phyloP scores from a whole-genome alignment of 1,139 yeast species.

The Yarrowia galli region DNA sequence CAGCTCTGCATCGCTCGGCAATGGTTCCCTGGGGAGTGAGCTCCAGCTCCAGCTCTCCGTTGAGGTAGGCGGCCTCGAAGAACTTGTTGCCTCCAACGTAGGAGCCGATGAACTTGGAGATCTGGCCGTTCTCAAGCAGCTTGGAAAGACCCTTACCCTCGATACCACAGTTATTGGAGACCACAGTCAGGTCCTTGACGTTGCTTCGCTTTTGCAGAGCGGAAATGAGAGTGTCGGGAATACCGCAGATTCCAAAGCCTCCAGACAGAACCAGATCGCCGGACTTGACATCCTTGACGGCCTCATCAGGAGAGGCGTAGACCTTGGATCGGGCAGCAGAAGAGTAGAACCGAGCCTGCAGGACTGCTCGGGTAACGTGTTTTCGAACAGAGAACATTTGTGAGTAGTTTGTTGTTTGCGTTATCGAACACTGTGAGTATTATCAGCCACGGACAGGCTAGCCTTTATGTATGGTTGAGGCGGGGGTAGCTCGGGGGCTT shows the following conservation, averaged over 20 bases:
- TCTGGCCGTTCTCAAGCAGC: slow-evolving; percentile 56
- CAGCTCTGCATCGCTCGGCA: slow-evolving; percentile 61
- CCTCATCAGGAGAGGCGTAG: slow-evolving; percentile 41
- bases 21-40: slow-evolving; percentile 61
- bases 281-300: slow-evolving; percentile 46
- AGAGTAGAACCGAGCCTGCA: slow-evolving; percentile 39
- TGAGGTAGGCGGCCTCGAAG: slow-evolving; percentile 55
- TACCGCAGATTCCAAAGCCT: slow-evolving; percentile 60
- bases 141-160: slow-evolving; percentile 57
- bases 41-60: slow-evolving; percentile 58
- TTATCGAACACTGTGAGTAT: background rate
- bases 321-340: slow-evolving; percentile 40
- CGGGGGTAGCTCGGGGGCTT: slow-evolving; percentile 28
- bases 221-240: slow-evolving; percentile 57
- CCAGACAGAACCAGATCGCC: slow-evolving; percentile 56
- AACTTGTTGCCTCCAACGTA: slow-evolving; percentile 59
- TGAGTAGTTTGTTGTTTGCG: background rate
- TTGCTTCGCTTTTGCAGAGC: slow-evolving; percentile 52
- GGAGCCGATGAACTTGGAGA: slow-evolving; percentile 57
- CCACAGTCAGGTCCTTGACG: slow-evolving; percentile 55
- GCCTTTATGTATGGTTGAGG: slow-evolving; percentile 31
- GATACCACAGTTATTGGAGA: slow-evolving; percentile 61
- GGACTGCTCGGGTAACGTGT: slow-evolving; percentile 20
- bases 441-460: background rate
- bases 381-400: slow-evolving; percentile 32